These are phyloP conservation scores for Fusarium sp. DNA, from an alignment of 2,329 filamentous ascomycete species.

Conservation along the genomic window DNA sequence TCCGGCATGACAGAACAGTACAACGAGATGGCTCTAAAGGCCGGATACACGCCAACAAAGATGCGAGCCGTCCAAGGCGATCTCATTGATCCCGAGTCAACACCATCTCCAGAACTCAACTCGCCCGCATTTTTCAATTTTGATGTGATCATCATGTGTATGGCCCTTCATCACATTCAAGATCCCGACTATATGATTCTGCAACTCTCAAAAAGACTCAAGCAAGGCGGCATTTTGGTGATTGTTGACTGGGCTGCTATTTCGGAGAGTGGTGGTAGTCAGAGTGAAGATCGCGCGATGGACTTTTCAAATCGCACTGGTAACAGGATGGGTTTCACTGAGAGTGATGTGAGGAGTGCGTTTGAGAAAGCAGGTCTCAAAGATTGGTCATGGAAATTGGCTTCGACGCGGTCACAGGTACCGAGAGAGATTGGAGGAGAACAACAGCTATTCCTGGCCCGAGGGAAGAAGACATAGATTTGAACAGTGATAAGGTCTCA, in stretches of 20 bases:
- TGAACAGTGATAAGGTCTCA: neutral
- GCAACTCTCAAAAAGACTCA: conserved; percentile 50
- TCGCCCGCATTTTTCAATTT: conserved; percentile 48
- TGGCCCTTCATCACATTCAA: conserved; percentile 57
- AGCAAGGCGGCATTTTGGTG: conserved; percentile 52
- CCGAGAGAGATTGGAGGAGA: conserved; percentile 46
- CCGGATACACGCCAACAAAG: conserved; percentile 42
- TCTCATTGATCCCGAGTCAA: conserved; percentile 45
- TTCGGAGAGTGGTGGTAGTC: conserved; percentile 28
- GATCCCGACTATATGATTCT: conserved; percentile 49
- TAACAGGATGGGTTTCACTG: conserved; percentile 44
- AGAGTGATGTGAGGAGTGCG: conserved; percentile 39
- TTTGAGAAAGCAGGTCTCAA: conserved; percentile 47
- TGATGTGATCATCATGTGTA: conserved; percentile 54
- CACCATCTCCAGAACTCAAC: conserved; percentile 40
- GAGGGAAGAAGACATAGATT: conserved; percentile 29
- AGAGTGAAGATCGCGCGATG: neutral
- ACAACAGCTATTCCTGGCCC: conserved; percentile 50
- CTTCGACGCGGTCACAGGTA: conserved; percentile 38
- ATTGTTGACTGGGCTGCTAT: conserved; percentile 53
- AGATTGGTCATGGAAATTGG: conserved; percentile 48
- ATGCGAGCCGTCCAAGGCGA: conserved; percentile 54
- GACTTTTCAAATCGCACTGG: conserved; percentile 37
- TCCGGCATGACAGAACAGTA: conserved; percentile 53
- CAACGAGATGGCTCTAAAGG: conserved; percentile 49